Percentiles rank a stretch among this genome's conserved stretches.
These are phyloP conservation scores for Zasmidium cellare DNA, from an alignment of 2,329 filamentous ascomycete species.

Conservation along the genomic window DNA sequence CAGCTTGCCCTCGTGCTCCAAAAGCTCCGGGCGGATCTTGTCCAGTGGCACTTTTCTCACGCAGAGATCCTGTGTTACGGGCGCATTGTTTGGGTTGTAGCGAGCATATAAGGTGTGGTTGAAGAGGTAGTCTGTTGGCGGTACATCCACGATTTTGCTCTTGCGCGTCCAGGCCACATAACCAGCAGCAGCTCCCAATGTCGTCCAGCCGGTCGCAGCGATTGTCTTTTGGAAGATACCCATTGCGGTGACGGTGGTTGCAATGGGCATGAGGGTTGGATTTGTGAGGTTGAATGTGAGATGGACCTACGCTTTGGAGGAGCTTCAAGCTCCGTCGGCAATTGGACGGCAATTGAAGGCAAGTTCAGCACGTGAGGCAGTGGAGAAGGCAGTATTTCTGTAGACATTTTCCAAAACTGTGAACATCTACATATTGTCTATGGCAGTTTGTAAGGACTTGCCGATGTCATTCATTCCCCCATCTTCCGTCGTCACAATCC, in stretches of 20 bases:
- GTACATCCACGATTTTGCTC: constrained; percentile 58
- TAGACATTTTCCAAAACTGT: too few relatives aligned
- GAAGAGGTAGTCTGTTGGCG: constrained; percentile 64
- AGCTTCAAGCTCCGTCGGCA: too few relatives aligned
- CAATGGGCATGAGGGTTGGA: constrained; percentile 8
- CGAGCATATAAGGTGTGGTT: constrained; percentile 56
- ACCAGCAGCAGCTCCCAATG: constrained; percentile 49
- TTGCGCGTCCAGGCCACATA: constrained; percentile 56
- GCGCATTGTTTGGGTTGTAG: constrained; percentile 64
- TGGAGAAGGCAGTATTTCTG: too few relatives aligned
- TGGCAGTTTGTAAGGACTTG: constrained; percentile 26
- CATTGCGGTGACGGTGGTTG: constrained; percentile 26
- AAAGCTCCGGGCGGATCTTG: constrained; percentile 64
- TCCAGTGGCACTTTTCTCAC: constrained; percentile 62
- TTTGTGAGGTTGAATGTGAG: not conserved
- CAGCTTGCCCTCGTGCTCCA: constrained; percentile 62
- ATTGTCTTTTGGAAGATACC: constrained; percentile 32
- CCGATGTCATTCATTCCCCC: constrained; percentile 31
- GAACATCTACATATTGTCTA: constrained; percentile 19
- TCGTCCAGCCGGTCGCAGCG: constrained; percentile 34
- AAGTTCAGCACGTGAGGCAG: too few relatives aligned
- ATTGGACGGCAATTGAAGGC: too few relatives aligned
- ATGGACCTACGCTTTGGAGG: not conserved
- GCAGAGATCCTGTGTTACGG: constrained; percentile 64
- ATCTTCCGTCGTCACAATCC: constrained; percentile 59